These are phyloP conservation scores for Solanum raphanifolium DNA, from an alignment of 257 asterid genomes.

Conservation along the genomic window DNA sequence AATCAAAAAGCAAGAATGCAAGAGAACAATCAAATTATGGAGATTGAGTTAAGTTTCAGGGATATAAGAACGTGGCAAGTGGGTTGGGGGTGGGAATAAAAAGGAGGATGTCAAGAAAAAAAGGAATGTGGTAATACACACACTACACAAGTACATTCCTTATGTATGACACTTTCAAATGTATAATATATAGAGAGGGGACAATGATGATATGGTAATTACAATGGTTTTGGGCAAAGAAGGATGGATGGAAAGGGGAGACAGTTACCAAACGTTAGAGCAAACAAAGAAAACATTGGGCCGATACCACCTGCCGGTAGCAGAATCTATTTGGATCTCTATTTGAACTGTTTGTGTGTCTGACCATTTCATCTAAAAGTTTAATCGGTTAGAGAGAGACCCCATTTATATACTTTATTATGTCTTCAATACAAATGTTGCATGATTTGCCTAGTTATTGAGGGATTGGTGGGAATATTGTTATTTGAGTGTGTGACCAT, in stretches of 20 bases:
- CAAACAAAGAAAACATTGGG: not conserved
- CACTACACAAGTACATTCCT: not conserved
- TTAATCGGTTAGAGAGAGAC: not conserved
- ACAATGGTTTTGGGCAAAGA: not conserved
- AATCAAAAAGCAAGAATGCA: not conserved
- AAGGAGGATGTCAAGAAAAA: slow-evolving; percentile 42
- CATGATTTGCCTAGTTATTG: not conserved
- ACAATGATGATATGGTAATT: not conserved
- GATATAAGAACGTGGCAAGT: not conserved
- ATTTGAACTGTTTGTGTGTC: not conserved
- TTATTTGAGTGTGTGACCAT: not conserved
- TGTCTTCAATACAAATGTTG: not conserved
- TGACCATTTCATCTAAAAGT: not conserved
- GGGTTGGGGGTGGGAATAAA: slow-evolving; percentile 4
- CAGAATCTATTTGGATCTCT: not conserved
- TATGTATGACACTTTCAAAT: not conserved
- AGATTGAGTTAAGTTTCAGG: not conserved
- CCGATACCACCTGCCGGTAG: not conserved
- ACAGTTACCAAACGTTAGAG: not conserved
- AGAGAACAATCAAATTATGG: not conserved
- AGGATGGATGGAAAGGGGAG: not conserved
- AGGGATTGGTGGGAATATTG: not conserved
- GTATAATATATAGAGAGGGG: not conserved
- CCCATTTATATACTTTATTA: not conserved
- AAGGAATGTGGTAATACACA: slow-evolving; percentile 20